Evolutionary conservation across 1,284 basidiomycete genomes (phyloP), one percentile per base, ranked within the genome.

Genomic region (Trichosporon ovoides): DNA sequence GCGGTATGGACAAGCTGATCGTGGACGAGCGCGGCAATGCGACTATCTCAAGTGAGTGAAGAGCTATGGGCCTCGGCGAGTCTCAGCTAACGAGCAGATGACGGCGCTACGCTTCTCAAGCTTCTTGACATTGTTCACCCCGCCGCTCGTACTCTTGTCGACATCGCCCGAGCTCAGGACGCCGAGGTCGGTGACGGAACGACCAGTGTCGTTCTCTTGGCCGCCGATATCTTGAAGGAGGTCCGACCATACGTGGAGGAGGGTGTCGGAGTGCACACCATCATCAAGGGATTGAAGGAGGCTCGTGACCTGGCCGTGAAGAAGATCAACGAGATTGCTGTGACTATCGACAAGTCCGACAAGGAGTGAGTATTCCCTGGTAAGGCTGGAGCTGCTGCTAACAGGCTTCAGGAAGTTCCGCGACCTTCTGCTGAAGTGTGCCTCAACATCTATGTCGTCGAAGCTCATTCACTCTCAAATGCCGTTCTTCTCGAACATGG

Each of bases 391-490:
- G n/a, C n/a, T n/a, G n/a, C n/a, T 31, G 7, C 33, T 16, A 12
- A 19, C 16, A 4, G 19, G 10, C 43, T 5, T 14, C 76, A 95
- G 91, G 64, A 85, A 85, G 67, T 98, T 98, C 84, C 90, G 87
- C 60, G 90, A 93, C 58, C 85, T 98, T 10, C 84, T 99, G 48
- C 82, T 97, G 69, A 95, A 97, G 81, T 96, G 93, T 77, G 96
- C 96, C 38, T 88, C 93, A 28, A 99, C 96, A 7, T 95, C 94
- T 38, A 98, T 99, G 95, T 98, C 95, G 19, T 98, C 94, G 62
- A 99, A 99, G 80, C 85, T 99, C 63, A 98, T 99, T 68, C 94
- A 98, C 76, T 93, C 92, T 38, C 93, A 98, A 80, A 97, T 96
- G 72, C 94, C 95, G 4, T 99, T 98, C 81, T 99, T 99, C 81